Evolutionary conservation across 148 eudicot genomes (phyloP).

Genomic region (Euryodendron excelsum): DNA sequence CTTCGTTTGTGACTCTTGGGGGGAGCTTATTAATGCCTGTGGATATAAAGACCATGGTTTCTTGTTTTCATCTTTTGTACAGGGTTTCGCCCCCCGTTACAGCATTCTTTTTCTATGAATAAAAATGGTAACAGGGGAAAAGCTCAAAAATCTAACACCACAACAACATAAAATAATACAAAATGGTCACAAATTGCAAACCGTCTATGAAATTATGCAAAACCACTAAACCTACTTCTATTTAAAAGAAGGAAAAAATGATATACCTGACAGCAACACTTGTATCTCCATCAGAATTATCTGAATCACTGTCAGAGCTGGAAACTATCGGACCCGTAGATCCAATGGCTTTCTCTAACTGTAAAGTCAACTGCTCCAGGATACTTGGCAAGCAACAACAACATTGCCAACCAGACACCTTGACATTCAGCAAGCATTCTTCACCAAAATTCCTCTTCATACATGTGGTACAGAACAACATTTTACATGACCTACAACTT

Average conservation of each 20-base stretch:
- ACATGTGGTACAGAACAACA: constrained; percentile 53
- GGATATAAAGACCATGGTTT: too few relatives aligned
- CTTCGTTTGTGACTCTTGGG: too few relatives aligned
- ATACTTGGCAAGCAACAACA: constrained; percentile 68
- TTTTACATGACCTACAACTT: constrained; percentile 62
- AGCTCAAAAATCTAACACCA: too few relatives aligned
- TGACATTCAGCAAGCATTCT: constrained; percentile 39
- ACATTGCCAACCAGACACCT: constrained; percentile 61
- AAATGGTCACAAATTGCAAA: not conserved
- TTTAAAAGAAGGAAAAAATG: not conserved
- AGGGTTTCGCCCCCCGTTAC: too few relatives aligned
- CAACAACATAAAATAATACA: too few relatives aligned
- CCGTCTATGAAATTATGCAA: not conserved
- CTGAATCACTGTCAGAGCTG: constrained; percentile 73
- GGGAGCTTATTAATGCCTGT: too few relatives aligned
- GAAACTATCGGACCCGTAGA: constrained; percentile 38
- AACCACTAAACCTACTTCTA: not conserved
- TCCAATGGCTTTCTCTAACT: constrained; percentile 53
- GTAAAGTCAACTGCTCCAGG: constrained; percentile 49
- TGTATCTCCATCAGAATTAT: constrained; percentile 54
- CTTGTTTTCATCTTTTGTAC: too few relatives aligned
- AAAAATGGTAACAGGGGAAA: too few relatives aligned
- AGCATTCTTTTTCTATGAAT: too few relatives aligned
- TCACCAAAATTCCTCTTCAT: constrained; percentile 66
- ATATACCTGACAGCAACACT: constrained; percentile 56